These are phyloP conservation scores for Leccinum variicolor DNA, from an alignment of 768 basidiomycete species.

Conservation along the genomic window DNA sequence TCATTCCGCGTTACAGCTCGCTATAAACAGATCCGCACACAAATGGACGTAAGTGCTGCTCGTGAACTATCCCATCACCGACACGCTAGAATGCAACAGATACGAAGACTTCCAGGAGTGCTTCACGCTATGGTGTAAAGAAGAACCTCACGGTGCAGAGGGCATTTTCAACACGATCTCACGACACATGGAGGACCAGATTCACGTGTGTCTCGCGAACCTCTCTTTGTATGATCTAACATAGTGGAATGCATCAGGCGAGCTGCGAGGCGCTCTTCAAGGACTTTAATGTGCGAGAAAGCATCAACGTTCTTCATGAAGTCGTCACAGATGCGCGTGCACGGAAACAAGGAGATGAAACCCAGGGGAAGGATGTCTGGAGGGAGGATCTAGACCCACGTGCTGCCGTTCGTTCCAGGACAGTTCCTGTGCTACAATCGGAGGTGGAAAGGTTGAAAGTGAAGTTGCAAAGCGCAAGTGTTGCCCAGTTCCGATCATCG, in stretches of 20 bases:
- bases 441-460: slow-evolving; percentile 39
- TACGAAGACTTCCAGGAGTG: slow-evolving; percentile 59
- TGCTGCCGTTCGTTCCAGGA: slow-evolving; percentile 59
- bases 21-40: slow-evolving; percentile 48
- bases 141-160: slow-evolving; percentile 59
- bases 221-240: background rate
- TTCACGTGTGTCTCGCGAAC: slow-evolving; percentile 29
- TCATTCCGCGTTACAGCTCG: slow-evolving; percentile 50
- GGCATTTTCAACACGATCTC: slow-evolving; percentile 65
- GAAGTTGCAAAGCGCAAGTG: slow-evolving; percentile 35
- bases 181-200: slow-evolving; percentile 67
- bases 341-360: slow-evolving; percentile 43
- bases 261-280: slow-evolving; percentile 68
- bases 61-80: too few relatives aligned
- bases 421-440: slow-evolving; percentile 52
- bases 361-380: slow-evolving; percentile 58
- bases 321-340: slow-evolving; percentile 65
- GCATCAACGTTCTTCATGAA: slow-evolving; percentile 66
- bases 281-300: slow-evolving; percentile 63
- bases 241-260: slow-evolving; percentile 39
- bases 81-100: slow-evolving; percentile 23
- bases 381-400: slow-evolving; percentile 59
- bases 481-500: background rate
- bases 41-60: slow-evolving; percentile 28
- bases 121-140: slow-evolving; percentile 62